phyloP scores from a whole-genome alignment of 1,139 yeast species.

The Candida frijolesensis region DNA sequence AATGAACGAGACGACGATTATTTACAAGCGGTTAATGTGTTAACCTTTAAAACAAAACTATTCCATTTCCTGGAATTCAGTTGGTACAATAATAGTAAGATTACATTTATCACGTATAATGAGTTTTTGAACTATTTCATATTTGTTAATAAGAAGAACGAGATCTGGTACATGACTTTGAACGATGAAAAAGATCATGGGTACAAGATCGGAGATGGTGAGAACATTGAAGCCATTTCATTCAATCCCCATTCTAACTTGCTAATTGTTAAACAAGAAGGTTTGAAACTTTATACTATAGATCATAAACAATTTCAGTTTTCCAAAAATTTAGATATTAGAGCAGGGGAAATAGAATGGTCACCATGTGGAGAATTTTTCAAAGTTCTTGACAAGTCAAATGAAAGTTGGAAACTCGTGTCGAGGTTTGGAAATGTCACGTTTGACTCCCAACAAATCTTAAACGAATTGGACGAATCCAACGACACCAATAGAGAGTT shows the following conservation, averaged over 20 bases:
- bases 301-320: conserved; percentile 14
- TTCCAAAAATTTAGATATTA: conserved; percentile 17
- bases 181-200: conserved; percentile 19
- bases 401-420: conserved; percentile 35
- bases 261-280: conserved; percentile 19
- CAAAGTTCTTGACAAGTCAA: conserved; percentile 21
- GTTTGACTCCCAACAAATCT: conserved; percentile 30
- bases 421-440: conserved; percentile 39
- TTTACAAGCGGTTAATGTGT: conserved; percentile 40
- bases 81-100: conserved; percentile 31
- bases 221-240: conserved; percentile 8
- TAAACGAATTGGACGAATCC: conserved; percentile 26
- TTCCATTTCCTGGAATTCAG: conserved; percentile 29
- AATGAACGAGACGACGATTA: conserved; percentile 15
- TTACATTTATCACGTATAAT: conserved; percentile 29
- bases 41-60: conserved; percentile 33
- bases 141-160: conserved; percentile 30
- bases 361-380: conserved; percentile 42
- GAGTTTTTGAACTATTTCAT: conserved; percentile 31
- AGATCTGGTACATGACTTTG: conserved; percentile 32
- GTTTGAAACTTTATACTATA: conserved; percentile 19
- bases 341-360: conserved; percentile 25
- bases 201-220: conserved; percentile 16
- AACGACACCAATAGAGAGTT: conserved; percentile 22
- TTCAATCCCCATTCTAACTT: conserved; percentile 34